Base-by-base conservation (phyloP, 805 yeast genomes). In the Ogataea pini region DNA sequence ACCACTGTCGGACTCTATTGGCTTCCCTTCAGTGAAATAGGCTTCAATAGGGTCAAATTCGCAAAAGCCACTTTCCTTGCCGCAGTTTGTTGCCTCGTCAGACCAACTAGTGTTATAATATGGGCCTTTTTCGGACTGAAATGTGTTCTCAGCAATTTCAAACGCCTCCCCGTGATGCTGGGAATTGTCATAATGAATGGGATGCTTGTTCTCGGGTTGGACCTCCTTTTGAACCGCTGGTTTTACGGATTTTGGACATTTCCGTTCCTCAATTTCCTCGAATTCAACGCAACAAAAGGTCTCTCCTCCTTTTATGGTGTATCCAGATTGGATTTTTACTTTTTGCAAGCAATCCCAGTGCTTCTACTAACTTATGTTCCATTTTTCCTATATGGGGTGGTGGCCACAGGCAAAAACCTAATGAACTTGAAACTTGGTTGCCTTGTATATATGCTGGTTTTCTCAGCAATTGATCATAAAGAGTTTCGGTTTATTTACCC, bases 401-500 rank as follows among this genome's bases (percentile, higher is more conserved):
- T 44, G 59, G 17, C 33, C 22, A n/a, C 52, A 8, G 47, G 32
- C 14, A 24, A 9, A 9, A 36, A 27, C 1, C 27, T 57, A n/a
- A 18, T 10, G 7, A 68, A 53, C 10, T 61, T 7, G 55, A 76
- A 47, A 47, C 45, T 55, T 50, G 39, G 64, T 55, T 51, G 42
- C 0, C 16, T 74, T 0, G 46, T 77, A 4, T 85, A 85, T 38
- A 42, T 86, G 1, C 42, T 67, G 0, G 70, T 74, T 0, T 89
- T 86, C 57, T 86, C 97, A 0, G 44, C 72, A 2, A 77, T 94
- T 16, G 71, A 77, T 9, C 99, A 94, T 65, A 94, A 94, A 62
- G 99, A 94, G 63, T 86, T 90, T 57, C 76, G 99, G 39, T 94
- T 94, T 64, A 73, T 95, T 14, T 89, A 85, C 57, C 96, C 95